Evolutionary conservation across 441 rosid genomes (phyloP), one percentile per base, ranked within the genome.

Genomic region (Gossypium lobatum): DNA sequence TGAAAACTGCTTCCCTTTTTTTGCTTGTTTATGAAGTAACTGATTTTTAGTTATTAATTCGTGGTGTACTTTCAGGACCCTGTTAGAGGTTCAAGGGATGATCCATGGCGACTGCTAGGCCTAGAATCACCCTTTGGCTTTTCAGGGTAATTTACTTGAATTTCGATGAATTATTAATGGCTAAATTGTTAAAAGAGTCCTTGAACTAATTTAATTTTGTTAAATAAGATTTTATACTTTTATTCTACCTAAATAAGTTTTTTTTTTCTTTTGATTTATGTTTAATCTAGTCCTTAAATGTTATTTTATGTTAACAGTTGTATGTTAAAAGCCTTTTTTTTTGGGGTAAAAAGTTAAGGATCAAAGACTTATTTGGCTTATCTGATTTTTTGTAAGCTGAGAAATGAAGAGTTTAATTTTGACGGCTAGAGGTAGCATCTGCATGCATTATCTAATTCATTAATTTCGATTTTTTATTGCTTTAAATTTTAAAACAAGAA

Each of bases 81-180:
- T 18, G 11, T 23, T 54, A 70, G 31, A 69, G 45, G 46, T 69
- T 28, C 72, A 10, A 70, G 26, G 73, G 31, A 70, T 20, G 17
- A 3, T 17, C 50, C 6, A 31, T 31, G 73, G 73, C 62, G 11
- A 62, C 10, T 6, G 6, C 62, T 6, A 5, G 37, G 37, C 37
- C 37, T 4, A 11, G 48, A 34, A 54, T 17, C 31, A 25, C 73
- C 73, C 39, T 28, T 10, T 28, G 58, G 50, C 73, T 54, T 70
- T 53, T 52, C 73, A 17, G 62, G 63, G 73, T 53, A 70, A 31
- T 50, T 31, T 31, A 31, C 8, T 31, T 31, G 37, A 31, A 31
- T 31, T 18, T 55, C 14, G 6, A 16, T 42, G 21, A 18, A 11
- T 20, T 54, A 54, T 6, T 3, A 46, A 46, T 0, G 3, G 16